These are phyloP conservation scores for Colletotrichum tamarilloi DNA, from an alignment of 2,329 filamentous ascomycete genomes.

Conservation along the genomic window DNA sequence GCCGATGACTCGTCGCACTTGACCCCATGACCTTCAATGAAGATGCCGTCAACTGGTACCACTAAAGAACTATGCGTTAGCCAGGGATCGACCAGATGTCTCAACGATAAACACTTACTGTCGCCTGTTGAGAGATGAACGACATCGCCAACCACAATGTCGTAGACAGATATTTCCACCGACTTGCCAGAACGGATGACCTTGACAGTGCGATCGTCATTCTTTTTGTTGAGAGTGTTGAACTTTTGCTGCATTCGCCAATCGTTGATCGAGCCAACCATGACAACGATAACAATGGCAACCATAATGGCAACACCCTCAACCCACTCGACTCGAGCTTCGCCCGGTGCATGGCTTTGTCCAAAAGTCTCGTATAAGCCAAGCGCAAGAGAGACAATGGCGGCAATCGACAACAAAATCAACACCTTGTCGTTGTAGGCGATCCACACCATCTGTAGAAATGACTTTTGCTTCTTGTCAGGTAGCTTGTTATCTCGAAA, in stretches of 20 bases:
- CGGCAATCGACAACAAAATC: constrained; percentile 75
- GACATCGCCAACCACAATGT: constrained; percentile 74
- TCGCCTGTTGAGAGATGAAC: constrained; percentile 76
- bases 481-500: constrained; percentile 71
- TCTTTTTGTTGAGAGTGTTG: constrained; percentile 66
- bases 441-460: constrained; percentile 72
- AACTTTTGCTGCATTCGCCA: constrained; percentile 74
- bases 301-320: constrained; percentile 72
- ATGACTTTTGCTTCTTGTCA: constrained; percentile 67
- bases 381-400: constrained; percentile 74
- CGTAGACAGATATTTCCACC: constrained; percentile 68
- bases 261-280: constrained; percentile 70
- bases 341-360: constrained; percentile 51
- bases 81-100: neutral
- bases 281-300: constrained; percentile 70
- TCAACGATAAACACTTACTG: constrained; percentile 33
- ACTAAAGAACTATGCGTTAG: constrained; percentile 40
- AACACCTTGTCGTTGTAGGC: constrained; percentile 81
- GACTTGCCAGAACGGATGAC: constrained; percentile 73
- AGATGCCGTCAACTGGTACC: constrained; percentile 73
- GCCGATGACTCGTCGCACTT: constrained; percentile 78
- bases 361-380: constrained; percentile 76
- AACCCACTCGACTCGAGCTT: constrained; percentile 67
- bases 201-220: constrained; percentile 71
- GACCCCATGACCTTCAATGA: constrained; percentile 72